Evolutionary conservation across 768 basidiomycete species (phyloP), one percentile per base, ranked within the genome.

Genomic region (Crucibulum laeve): DNA sequence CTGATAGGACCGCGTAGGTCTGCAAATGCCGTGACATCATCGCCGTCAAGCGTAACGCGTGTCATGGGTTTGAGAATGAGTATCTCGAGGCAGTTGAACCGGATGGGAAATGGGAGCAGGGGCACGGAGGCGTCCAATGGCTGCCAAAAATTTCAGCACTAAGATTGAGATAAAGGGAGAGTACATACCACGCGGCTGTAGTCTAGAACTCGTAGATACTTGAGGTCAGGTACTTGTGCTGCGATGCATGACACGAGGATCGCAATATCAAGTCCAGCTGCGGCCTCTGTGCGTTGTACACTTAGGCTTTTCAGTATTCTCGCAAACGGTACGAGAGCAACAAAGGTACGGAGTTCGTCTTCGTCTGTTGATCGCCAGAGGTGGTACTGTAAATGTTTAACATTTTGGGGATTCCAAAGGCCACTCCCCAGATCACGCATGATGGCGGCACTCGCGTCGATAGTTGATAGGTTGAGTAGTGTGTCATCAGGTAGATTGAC

Each of bases 151-250:
- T 52, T 53, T 25, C 14, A 35, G 13, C 3, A 37, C 14, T 19
- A 35, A 11, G 4, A 39, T 23, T 22, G 19, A 10, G 21, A 23
- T 15, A 32, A 8, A 11, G 30, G 15, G 4, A 39, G 25, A 25
- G 37, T 7, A 38, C 52, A 43, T 41, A 57, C 56, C 30, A 35
- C 49, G 7, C 44, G 46, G 3, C 52, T 51, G 28, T 48, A 46
- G 33, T 59, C 58, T 44, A 57, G 35, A 19, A 59, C 47, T 39
- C 47, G 44, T 8, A 59, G 44, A 33, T 54, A 57, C 24, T 53
- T 54, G 25, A 59, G 23, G 17, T 53, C 48, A 14, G 58, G 58
- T 18, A 54, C 30, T 22, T 59, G 50, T 1, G 47, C 44, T 8
- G 52, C 52, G 15, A 53, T 48, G 28, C 51, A 53, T 22, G 53